Conservation (phyloP, 2,329 filamentous ascomycete species). For the Davidsoniella eucalypti region DNA sequence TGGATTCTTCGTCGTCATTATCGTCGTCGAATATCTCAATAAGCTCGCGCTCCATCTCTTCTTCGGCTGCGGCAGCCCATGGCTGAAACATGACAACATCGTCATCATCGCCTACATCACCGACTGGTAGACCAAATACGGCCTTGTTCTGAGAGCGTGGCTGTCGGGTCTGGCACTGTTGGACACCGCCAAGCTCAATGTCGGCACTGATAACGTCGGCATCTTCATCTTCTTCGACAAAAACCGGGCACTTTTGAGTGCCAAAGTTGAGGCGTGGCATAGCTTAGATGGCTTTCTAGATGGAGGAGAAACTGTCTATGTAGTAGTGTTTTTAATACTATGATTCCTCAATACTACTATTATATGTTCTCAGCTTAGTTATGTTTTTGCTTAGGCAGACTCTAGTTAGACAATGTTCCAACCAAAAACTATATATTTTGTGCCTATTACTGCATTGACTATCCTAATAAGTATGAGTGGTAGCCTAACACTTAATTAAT, state of each 20-base stretch:
- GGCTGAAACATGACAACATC: conserved; percentile 7
- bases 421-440: neutral
- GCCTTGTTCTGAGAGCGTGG: neutral
- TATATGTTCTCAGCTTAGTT: neutral
- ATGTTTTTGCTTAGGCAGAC: neutral
- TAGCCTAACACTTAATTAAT: no score
- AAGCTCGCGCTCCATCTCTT: conserved; percentile 15
- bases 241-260: neutral
- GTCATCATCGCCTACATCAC: neutral
- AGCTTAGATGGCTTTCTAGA: neutral
- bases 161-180: neutral
- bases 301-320: neutral
- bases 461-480: neutral
- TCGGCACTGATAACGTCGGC: neutral
- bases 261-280: conserved; percentile 10
- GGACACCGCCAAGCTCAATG: conserved; percentile 4
- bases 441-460: neutral
- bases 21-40: conserved; percentile 22
- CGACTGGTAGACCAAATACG: no score
- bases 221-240: neutral
- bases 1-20: neutral
- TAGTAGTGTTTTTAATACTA: no score
- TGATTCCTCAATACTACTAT: no score
- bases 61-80: conserved; percentile 6
- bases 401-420: neutral